A percentile compares a stretch with the other conserved stretches of the same genome.
phyloP scores from a whole-genome alignment of 768 basidiomycete genomes.

The Boletellus ananas region DNA sequence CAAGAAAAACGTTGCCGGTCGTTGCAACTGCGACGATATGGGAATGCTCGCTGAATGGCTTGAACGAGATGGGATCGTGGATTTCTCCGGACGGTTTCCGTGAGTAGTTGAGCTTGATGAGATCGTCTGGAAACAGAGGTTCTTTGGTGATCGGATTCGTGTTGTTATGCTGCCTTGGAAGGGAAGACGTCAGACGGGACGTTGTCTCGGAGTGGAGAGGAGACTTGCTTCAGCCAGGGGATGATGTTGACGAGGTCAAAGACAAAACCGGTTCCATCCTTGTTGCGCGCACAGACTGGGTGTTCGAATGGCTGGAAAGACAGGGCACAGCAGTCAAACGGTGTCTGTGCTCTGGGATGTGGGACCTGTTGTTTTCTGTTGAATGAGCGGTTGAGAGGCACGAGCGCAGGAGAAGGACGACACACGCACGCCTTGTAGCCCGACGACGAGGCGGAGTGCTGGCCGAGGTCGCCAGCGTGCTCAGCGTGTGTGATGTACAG shows the following conservation, averaged over 20 bases:
- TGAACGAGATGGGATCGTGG: conserved; percentile 97
- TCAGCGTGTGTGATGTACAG: conserved; percentile 88
- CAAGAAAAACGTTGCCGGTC: conserved; percentile 90
- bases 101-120: conserved; percentile 78
- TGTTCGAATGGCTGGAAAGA: conserved; percentile 87
- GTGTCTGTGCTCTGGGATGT: conserved; percentile 61
- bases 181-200: conserved; percentile 6
- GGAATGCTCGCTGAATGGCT: conserved; percentile 94
- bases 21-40: conserved; percentile 88
- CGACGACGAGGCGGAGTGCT: conserved; percentile 76
- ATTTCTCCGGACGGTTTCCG: conserved; percentile 83
- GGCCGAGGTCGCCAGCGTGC: conserved; percentile 75
- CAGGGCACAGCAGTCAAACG: conserved; percentile 89
- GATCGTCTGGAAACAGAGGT: conserved; percentile 62
- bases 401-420: conserved; percentile 1
- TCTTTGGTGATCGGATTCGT: conserved; percentile 75
- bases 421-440: conserved; percentile 63
- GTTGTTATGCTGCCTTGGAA: conserved; percentile 72
- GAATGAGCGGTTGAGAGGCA: conserved; percentile 3
- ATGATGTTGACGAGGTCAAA: conserved; percentile 92
- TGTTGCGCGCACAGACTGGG: conserved; percentile 83
- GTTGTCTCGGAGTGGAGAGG: conserved; percentile 1
- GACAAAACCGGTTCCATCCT: conserved; percentile 75
- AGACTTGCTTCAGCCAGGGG: conserved; percentile 84
- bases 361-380: conserved; percentile 64